A percentile compares a stretch with the other conserved stretches of the same genome.
These are phyloP conservation scores for Ceratobasidium sp. DNA, from an alignment of 1,284 basidiomycete genomes.

Conservation along the genomic window DNA sequence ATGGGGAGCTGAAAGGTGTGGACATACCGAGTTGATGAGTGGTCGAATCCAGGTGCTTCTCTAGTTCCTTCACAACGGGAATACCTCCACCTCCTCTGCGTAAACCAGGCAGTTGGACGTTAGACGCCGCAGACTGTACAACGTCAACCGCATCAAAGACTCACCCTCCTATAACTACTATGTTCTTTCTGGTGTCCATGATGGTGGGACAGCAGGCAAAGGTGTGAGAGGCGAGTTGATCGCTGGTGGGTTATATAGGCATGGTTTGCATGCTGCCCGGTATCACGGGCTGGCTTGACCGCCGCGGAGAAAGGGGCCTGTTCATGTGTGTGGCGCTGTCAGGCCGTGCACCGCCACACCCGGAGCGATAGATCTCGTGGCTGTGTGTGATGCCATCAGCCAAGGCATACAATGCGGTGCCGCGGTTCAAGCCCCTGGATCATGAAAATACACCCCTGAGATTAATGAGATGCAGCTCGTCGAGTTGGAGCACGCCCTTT, in stretches of 20 bases:
- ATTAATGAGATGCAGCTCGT: too few species aligned
- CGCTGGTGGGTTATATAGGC: not conserved
- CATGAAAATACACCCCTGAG: too few species aligned
- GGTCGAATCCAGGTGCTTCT: constrained; percentile 20
- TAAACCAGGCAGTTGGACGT: not conserved
- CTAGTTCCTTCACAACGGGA: constrained; percentile 14
- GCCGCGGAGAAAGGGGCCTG: too few species aligned
- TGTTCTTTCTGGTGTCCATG: constrained; percentile 17
- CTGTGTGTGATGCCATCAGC: too few species aligned
- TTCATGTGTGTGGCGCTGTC: too few species aligned
- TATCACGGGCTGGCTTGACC: not conserved
- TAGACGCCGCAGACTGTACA: not conserved
- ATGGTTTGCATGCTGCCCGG: not conserved
- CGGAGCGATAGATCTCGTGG: too few species aligned
- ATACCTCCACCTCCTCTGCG: constrained; percentile 19
- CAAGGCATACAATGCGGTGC: too few species aligned
- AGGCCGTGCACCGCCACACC: too few species aligned
- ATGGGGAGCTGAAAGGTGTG: not conserved
- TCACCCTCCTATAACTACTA: constrained; percentile 33
- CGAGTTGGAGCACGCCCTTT: too few species aligned
- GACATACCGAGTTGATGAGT: constrained; percentile 23
- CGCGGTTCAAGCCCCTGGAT: too few species aligned
- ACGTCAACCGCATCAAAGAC: not conserved
- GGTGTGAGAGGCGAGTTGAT: not conserved
- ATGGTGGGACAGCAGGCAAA: not conserved